Evolutionary conservation across 2,329 filamentous ascomycete species (phyloP).

Genomic region (Whalleya microplaca): DNA sequence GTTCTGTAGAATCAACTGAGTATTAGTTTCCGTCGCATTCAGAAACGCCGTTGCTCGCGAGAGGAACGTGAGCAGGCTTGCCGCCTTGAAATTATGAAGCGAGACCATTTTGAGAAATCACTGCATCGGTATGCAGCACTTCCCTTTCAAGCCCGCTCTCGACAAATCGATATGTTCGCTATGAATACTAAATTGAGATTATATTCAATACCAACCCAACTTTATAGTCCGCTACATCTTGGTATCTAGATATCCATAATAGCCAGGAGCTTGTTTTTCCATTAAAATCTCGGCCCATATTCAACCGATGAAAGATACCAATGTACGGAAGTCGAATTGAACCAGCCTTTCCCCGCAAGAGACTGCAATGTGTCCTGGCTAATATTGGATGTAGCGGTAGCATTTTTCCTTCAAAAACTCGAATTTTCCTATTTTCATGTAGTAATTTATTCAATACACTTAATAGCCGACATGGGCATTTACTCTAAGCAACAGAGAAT

Average conservation of each 20-base stretch:
- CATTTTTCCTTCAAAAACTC: not conserved
- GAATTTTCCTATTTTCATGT: not conserved
- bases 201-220: not conserved
- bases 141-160: not conserved
- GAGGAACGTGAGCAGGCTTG: not conserved
- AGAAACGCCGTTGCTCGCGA: constrained; percentile 21
- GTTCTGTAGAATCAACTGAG: constrained; percentile 39
- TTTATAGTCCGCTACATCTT: no score
- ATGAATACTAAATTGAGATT: not conserved
- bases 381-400: not conserved
- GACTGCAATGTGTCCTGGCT: not conserved
- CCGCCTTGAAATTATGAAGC: constrained; percentile 2
- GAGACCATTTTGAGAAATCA: not conserved
- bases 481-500: no score
- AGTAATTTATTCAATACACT: not conserved
- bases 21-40: constrained; percentile 39
- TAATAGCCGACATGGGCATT: no score
- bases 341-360: not conserved
- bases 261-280: no score
- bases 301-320: not conserved
- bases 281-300: not conserved
- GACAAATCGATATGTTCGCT: not conserved
- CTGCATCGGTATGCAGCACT: not conserved
- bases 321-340: not conserved
- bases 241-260: no score